A percentile compares a stretch with the other conserved stretches of the same genome.
phyloP scores from a whole-genome alignment of 768 basidiomycete species.

The Pulveroboletus ravenelii region DNA sequence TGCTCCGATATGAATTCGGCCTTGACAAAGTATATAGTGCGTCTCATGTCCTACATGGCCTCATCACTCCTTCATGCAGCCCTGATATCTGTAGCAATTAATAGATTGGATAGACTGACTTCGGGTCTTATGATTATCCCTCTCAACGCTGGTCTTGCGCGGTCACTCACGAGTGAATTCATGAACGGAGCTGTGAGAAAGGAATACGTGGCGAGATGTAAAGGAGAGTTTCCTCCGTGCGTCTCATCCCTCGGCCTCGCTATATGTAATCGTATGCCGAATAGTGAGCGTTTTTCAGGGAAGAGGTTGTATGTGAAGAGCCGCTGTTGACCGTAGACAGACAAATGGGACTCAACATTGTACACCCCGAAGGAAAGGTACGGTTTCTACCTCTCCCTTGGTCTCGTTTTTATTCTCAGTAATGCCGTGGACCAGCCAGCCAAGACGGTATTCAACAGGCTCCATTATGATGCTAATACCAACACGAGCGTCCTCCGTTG shows the following conservation, averaged over 20 bases:
- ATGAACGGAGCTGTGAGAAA: conserved; percentile 77
- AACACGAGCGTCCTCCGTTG: conserved; percentile 87
- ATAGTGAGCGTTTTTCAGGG: conserved; percentile 38
- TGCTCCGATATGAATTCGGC: conserved; percentile 79
- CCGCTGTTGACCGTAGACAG: conserved; percentile 89
- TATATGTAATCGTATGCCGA: not conserved
- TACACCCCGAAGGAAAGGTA: conserved; percentile 94
- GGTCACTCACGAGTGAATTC: conserved; percentile 75
- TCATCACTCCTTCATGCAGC: not conserved
- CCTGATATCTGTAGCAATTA: conserved; percentile 61
- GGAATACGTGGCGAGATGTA: conserved; percentile 87
- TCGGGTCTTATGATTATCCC: conserved; percentile 95
- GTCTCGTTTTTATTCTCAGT: not conserved
- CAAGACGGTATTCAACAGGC: conserved; percentile 80
- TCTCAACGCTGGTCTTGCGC: conserved; percentile 62
- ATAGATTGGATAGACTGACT: conserved; percentile 89
- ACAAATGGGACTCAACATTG: conserved; percentile 95
- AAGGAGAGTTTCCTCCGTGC: conserved; percentile 81
- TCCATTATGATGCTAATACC: conserved; percentile 75
- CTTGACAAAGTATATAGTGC: conserved; percentile 78
- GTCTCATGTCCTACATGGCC: conserved; percentile 29
- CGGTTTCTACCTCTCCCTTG: not conserved
- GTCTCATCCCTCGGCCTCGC: conserved; percentile 26
- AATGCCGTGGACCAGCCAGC: conserved; percentile 50
- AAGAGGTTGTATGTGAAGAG: conserved; percentile 77